phyloP scores from a whole-genome alignment of 2,329 filamentous ascomycete genomes.

The Aspergillus sp. region DNA sequence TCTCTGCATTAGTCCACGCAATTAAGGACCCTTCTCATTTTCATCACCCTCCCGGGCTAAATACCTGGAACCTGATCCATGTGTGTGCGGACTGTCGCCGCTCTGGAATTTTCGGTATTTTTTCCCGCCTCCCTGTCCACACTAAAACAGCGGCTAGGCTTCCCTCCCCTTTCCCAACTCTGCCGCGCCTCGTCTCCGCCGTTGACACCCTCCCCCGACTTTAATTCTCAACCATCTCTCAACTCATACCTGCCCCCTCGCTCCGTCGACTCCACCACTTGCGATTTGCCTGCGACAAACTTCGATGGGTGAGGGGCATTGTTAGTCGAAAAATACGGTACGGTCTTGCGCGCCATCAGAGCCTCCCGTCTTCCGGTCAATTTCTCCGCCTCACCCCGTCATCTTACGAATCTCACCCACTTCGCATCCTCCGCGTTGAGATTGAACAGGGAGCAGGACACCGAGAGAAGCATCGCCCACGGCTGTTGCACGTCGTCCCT shows the following conservation, averaged over 20 bases:
- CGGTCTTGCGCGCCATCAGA: conserved; percentile 8
- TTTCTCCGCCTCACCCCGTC: neutral
- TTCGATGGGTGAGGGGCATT: conserved; percentile 9
- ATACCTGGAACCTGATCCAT: too few species aligned
- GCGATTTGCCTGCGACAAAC: neutral
- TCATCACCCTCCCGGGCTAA: too few species aligned
- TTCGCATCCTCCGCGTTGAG: neutral
- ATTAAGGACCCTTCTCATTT: too few species aligned
- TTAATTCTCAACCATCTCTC: neutral
- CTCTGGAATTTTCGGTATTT: neutral
- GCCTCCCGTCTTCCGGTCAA: conserved; percentile 6
- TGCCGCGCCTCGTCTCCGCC: conserved; percentile 6
- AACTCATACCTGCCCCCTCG: neutral
- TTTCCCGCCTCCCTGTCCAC: conserved; percentile 1
- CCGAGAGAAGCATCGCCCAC: conserved; percentile 6
- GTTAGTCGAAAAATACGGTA: conserved; percentile 6
- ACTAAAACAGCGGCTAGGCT: neutral
- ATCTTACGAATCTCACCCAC: neutral
- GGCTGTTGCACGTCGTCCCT: conserved; percentile 7
- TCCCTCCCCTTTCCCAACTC: conserved; percentile 5
- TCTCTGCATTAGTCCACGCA: too few species aligned
- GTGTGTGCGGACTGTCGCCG: too few species aligned
- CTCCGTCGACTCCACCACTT: neutral
- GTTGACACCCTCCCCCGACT: neutral
- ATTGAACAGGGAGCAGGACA: conserved; percentile 1